Evolutionary conservation across 768 basidiomycete species (phyloP), one percentile per base, ranked within the genome.

Genomic region (Pulveroboletus frians): DNA sequence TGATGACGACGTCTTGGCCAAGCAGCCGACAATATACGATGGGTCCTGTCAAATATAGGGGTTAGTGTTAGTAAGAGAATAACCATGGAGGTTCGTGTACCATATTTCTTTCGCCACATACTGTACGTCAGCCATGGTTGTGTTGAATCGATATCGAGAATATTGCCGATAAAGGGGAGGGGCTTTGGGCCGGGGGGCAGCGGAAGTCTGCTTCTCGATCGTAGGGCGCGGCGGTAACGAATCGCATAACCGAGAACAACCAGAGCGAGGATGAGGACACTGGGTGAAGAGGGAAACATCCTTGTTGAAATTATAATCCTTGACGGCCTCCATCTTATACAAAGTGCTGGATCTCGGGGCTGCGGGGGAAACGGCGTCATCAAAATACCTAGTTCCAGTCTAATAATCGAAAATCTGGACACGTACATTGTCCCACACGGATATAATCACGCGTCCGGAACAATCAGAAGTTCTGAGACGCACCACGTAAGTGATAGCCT

Each of bases 91-190:
- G 13, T 35, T 13, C 27, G 10, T 54, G 36, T 26, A 61, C 64
- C 64, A 39, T 68, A 68, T 53, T 51, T 63, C 38, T 57, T 61
- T 42, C 54, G 50, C 64, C 64, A 65, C 15, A 15, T n/a, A 30
- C 65, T 52, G 17, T 65, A 65, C 15, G 64, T 65, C 38, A 63
- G 54, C 60, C 60, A 63, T 8, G 63, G 63, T 26, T 54, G 49
- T 21, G 56, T 29, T 1, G 56, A 40, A 35, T 63, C 43, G 31
- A 63, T 57, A 8, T 65, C 60, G 10, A 65, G 29, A 30, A 63
- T 10, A 38, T 63, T 63, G 21, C 62, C 62, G n/a, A 63, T 47
- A 1, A 63, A 31, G 1, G 63, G 62, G 30, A 63, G 46, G 14
- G 63, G 41, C 41, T 31, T 42, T 38, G 62, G 62, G 29, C 63